Conservation (phyloP, 2,329 filamentous ascomycete species). For the Colletotrichum truncatum region DNA sequence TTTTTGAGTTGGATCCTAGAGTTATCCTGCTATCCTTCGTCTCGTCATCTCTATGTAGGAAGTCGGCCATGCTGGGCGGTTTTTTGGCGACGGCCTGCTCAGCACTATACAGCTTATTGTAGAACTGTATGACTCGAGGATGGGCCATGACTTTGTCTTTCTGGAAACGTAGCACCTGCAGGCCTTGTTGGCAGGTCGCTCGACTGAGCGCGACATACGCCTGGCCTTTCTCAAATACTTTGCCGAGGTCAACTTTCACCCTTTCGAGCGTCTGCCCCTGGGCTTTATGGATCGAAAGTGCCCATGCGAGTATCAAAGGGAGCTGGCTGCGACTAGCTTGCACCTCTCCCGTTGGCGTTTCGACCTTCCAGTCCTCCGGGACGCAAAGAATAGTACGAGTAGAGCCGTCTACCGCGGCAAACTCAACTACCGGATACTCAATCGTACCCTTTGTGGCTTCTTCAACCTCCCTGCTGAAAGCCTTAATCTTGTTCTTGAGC, state of each 20-base stretch:
- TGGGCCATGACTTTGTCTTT: slow-evolving; percentile 94
- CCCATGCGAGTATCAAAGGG: slow-evolving; percentile 95
- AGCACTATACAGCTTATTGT: slow-evolving; percentile 80
- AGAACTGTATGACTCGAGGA: slow-evolving; percentile 85
- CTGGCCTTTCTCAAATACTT: slow-evolving; percentile 96
- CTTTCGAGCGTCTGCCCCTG: slow-evolving; percentile 94
- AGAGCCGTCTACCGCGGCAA: slow-evolving; percentile 81
- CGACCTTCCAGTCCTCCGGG: slow-evolving; percentile 94
- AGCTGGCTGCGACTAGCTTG: slow-evolving; percentile 86
- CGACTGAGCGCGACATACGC: slow-evolving; percentile 96
- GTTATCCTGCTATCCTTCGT: slow-evolving; percentile 38
- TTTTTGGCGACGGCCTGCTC: slow-evolving; percentile 59
- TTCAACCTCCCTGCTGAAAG: slow-evolving; percentile 53
- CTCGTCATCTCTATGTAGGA: slow-evolving; percentile 40
- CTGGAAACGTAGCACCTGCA: slow-evolving; percentile 91
- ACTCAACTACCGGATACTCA: slow-evolving; percentile 86
- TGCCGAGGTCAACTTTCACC: slow-evolving; percentile 92
- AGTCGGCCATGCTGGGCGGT: slow-evolving; percentile 47
- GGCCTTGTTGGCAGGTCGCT: slow-evolving; percentile 84
- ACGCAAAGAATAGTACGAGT: slow-evolving; percentile 81
- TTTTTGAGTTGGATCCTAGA: slow-evolving; percentile 16
- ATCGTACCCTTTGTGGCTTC: slow-evolving; percentile 46
- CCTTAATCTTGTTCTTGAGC: slow-evolving; percentile 66
- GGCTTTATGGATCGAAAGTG: slow-evolving; percentile 96
- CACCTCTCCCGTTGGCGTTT: slow-evolving; percentile 93